These are phyloP conservation scores for Trametes elegans DNA, from an alignment of 768 basidiomycete species.

Conservation along the genomic window DNA sequence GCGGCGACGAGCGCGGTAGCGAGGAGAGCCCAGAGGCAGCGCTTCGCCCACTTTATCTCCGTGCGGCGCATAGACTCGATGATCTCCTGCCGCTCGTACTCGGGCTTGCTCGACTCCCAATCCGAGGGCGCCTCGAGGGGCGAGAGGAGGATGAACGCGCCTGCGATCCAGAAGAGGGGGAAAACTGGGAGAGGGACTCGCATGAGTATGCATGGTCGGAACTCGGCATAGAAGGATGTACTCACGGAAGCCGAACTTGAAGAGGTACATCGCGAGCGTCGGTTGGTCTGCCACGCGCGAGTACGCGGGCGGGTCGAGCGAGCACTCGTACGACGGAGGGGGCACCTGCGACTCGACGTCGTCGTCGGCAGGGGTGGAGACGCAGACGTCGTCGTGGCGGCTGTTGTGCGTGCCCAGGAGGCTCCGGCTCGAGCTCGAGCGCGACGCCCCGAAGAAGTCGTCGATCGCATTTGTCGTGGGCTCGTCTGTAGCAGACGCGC, in stretches of 20 bases:
- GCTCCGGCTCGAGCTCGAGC: slow-evolving; percentile 3
- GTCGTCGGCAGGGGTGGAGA: not conserved
- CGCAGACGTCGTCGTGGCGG: slow-evolving; percentile 29
- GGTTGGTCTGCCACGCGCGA: slow-evolving; percentile 35
- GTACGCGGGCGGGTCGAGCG: slow-evolving; percentile 35
- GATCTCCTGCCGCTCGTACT: slow-evolving; percentile 33
- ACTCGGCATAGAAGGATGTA: slow-evolving; percentile 6
- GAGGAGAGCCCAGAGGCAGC: slow-evolving; percentile 33
- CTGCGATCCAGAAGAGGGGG: slow-evolving; percentile 48
- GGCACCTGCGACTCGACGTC: slow-evolving; percentile 25
- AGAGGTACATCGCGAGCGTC: slow-evolving; percentile 47
- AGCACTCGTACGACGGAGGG: slow-evolving; percentile 33
- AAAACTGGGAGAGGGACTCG: slow-evolving; percentile 35
- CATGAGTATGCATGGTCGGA: not conserved
- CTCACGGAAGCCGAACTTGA: slow-evolving; percentile 51
- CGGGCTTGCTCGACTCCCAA: slow-evolving; percentile 38
- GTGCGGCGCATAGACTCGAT: slow-evolving; percentile 33
- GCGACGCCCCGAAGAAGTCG: slow-evolving; percentile 30
- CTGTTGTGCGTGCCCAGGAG: slow-evolving; percentile 28
- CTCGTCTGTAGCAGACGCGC: not conserved
- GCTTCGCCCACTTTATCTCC: slow-evolving; percentile 43
- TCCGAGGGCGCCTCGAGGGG: slow-evolving; percentile 38
- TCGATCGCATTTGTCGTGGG: slow-evolving; percentile 19
- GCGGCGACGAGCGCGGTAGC: slow-evolving; percentile 19
- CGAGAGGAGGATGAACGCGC: slow-evolving; percentile 38